Conservation (phyloP, 306 rosid species). For the Cucumis melo region DNA sequence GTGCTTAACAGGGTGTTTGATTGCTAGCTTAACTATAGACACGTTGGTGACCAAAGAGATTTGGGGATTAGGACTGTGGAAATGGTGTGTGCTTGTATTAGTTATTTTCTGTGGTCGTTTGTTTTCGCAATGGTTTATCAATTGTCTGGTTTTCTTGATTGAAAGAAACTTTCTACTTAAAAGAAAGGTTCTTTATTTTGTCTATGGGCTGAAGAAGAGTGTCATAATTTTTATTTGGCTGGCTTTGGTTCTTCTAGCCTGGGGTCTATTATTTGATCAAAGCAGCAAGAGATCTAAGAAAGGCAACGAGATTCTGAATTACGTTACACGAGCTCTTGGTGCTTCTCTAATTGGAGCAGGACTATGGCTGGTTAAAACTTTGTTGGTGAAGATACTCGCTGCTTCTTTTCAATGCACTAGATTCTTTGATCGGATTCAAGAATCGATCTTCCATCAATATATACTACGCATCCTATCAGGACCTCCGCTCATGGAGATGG, state of each 20-base stretch:
- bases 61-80: constrained; percentile 61
- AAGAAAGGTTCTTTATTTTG: constrained; percentile 75
- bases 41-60: constrained; percentile 13
- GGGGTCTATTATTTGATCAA: constrained; percentile 41
- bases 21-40: constrained; percentile 26
- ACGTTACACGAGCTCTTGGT: constrained; percentile 49
- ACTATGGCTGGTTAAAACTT: constrained; percentile 49
- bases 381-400: constrained; percentile 53
- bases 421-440: constrained; percentile 83
- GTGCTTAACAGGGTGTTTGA: constrained; percentile 26
- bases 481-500: constrained; percentile 59
- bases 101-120: constrained; percentile 60
- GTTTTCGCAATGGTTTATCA: constrained; percentile 53
- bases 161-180: constrained; percentile 60
- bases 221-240: constrained; percentile 64
- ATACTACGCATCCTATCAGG: constrained; percentile 61
- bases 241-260: constrained; percentile 50
- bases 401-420: constrained; percentile 55
- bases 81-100: constrained; percentile 49
- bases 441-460: constrained; percentile 70
- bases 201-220: constrained; percentile 58
- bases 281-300: constrained; percentile 29
- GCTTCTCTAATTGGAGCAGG: constrained; percentile 50
- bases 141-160: constrained; percentile 44
- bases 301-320: constrained; percentile 23